phyloP scores from a whole-genome alignment of 805 yeast species.

The Kazachstania kunashirensis region DNA sequence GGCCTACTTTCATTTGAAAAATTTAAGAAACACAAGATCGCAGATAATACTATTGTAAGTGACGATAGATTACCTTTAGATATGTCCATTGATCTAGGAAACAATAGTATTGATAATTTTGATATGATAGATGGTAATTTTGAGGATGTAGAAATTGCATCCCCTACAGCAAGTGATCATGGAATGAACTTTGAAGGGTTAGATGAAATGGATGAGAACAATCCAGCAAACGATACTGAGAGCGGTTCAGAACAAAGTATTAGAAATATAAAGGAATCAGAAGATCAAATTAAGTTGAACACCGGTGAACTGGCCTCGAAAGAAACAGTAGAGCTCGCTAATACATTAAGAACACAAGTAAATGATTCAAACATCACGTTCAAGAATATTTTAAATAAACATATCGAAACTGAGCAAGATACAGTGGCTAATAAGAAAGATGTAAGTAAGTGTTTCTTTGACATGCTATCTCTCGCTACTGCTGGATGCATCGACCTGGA shows the following conservation, averaged over 20 bases:
- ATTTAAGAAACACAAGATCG: conserved; percentile 17
- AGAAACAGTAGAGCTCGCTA: conserved; percentile 24
- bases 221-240: no score
- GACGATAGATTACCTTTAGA: conserved; percentile 10
- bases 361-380: not conserved
- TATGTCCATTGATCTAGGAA: conserved; percentile 16
- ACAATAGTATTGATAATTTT: conserved; percentile 7
- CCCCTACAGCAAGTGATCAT: no score
- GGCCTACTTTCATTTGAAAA: conserved; percentile 12
- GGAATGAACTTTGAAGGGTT: no score
- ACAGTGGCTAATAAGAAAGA: conserved; percentile 13
- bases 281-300: conserved; percentile 10
- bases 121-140: conserved; percentile 1
- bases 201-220: no score
- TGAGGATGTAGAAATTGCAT: no score
- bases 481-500: conserved; percentile 55
- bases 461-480: conserved; percentile 72
- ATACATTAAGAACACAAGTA: conserved; percentile 12
- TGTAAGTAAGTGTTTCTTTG: conserved; percentile 51
- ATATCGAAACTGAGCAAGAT: not conserved
- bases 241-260: not conserved
- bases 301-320: conserved; percentile 20
- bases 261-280: not conserved
- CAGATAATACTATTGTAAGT: no score
- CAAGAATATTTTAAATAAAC: conserved; percentile 5